phyloP scores from a whole-genome alignment of 768 basidiomycete genomes.

The Termitomyces sp. region DNA sequence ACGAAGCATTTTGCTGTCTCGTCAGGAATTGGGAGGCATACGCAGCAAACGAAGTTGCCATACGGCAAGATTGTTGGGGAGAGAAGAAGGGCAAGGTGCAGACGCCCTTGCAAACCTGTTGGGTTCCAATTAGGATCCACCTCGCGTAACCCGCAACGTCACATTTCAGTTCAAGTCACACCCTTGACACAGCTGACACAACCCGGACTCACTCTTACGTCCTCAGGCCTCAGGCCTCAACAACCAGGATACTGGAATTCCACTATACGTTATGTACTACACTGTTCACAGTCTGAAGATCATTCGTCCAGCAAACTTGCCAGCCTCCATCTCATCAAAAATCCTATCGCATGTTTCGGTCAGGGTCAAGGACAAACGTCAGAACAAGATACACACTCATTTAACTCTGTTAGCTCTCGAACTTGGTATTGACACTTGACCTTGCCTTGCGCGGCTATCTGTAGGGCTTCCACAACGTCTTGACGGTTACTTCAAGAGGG shows the following conservation, averaged over 20 bases:
- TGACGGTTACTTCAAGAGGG: slow-evolving; percentile 53
- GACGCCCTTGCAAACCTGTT: slow-evolving; percentile 14
- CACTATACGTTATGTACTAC: not conserved
- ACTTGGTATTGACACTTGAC: slow-evolving; percentile 53
- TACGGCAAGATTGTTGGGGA: slow-evolving; percentile 21
- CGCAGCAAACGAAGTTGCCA: slow-evolving; percentile 71
- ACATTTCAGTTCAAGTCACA: slow-evolving; percentile 6
- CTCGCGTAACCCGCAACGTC: slow-evolving; percentile 4
- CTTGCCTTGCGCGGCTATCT: slow-evolving; percentile 63
- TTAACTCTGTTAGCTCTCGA: slow-evolving; percentile 44
- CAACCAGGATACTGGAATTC: not conserved
- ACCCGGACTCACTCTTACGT: not conserved
- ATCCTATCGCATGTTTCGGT: slow-evolving; percentile 14
- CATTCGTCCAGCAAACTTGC: slow-evolving; percentile 28
- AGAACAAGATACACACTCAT: slow-evolving; percentile 33
- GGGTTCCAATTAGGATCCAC: slow-evolving; percentile 13
- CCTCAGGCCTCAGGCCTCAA: no score
- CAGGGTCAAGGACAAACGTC: not conserved
- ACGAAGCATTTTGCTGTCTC: slow-evolving; percentile 41
- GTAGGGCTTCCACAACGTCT: slow-evolving; percentile 74
- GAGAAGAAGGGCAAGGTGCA: slow-evolving; percentile 6
- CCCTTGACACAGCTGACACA: not conserved
- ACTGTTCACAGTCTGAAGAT: slow-evolving; percentile 15
- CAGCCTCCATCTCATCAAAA: slow-evolving; percentile 22
- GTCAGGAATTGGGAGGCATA: slow-evolving; percentile 82